These are phyloP conservation scores for Candida gorgasii DNA, from an alignment of 805 yeast genomes.

Conservation along the genomic window DNA sequence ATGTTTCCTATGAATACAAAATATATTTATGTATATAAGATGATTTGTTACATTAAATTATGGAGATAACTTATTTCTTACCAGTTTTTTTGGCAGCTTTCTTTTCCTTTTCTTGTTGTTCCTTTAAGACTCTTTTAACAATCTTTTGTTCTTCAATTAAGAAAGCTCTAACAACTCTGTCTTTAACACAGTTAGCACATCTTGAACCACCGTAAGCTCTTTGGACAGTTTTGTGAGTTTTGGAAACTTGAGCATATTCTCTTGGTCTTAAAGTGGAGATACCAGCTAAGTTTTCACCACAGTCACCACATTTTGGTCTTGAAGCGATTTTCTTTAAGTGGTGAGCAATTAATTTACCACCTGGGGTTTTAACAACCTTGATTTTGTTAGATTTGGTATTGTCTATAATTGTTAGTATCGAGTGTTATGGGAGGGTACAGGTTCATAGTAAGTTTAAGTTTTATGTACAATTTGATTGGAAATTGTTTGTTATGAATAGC, in stretches of 20 bases:
- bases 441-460: too few species aligned
- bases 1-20: conserved; percentile 9
- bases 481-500: too few species aligned
- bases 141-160: conserved; percentile 99
- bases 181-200: conserved; percentile 99
- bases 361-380: conserved; percentile 99
- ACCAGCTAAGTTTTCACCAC: conserved; percentile 82
- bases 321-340: conserved; percentile 92
- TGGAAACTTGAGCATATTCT: conserved; percentile 91
- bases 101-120: conserved; percentile 87
- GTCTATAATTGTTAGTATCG: conserved; percentile 62
- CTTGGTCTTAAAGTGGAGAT: conserved; percentile 97
- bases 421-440: not conserved
- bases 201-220: conserved; percentile 99
- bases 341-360: conserved; percentile 98
- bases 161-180: conserved; percentile 99
- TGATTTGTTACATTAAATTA: conserved; percentile 8
- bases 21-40: conserved; percentile 11
- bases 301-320: conserved; percentile 88
- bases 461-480: too few species aligned
- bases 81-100: conserved; percentile 39
- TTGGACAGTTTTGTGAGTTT: conserved; percentile 96
- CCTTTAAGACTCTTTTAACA: conserved; percentile 98
- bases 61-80: conserved; percentile 27
- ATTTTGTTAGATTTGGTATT: conserved; percentile 99